These are phyloP conservation scores for Fusarium temperatum DNA, from an alignment of 2,329 filamentous ascomycete species.

Conservation along the genomic window DNA sequence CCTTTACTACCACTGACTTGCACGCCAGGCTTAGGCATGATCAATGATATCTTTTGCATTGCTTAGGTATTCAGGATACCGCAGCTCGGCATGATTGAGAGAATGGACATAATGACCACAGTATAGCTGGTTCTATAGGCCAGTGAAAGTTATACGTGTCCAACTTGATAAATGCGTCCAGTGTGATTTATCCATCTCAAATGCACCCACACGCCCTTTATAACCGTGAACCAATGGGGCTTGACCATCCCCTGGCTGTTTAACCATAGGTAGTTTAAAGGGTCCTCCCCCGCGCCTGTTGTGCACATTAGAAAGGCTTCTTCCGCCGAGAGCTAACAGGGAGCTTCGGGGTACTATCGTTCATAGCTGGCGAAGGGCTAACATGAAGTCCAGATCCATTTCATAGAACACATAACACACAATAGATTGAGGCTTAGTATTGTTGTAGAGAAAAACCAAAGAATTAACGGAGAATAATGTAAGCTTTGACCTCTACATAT, in stretches of 20 bases:
- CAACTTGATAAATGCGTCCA: neutral
- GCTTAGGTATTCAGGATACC: neutral
- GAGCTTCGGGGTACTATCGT: neutral
- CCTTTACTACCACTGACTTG: neutral
- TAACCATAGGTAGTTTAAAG: neutral
- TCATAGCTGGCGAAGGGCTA: neutral
- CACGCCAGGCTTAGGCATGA: neutral
- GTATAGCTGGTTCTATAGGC: neutral
- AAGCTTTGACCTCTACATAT: neutral
- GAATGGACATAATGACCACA: neutral
- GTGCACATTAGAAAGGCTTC: neutral
- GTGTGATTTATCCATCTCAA: slow-evolving; percentile 54
- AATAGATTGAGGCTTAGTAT: neutral
- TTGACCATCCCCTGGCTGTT: slow-evolving; percentile 3
- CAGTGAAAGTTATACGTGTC: neutral
- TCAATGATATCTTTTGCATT: neutral
- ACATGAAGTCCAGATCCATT: neutral
- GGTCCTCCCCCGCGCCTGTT: slow-evolving; percentile 13
- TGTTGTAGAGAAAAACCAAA: neutral
- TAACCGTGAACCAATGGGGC: slow-evolving; percentile 47
- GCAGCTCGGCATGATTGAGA: no score
- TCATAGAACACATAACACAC: neutral
- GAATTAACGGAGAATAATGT: neutral
- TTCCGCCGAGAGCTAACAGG: neutral
- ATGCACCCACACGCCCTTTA: slow-evolving; percentile 24